Evolutionary conservation across 441 rosid species (phyloP).

Genomic region (Macaranga tanarius): DNA sequence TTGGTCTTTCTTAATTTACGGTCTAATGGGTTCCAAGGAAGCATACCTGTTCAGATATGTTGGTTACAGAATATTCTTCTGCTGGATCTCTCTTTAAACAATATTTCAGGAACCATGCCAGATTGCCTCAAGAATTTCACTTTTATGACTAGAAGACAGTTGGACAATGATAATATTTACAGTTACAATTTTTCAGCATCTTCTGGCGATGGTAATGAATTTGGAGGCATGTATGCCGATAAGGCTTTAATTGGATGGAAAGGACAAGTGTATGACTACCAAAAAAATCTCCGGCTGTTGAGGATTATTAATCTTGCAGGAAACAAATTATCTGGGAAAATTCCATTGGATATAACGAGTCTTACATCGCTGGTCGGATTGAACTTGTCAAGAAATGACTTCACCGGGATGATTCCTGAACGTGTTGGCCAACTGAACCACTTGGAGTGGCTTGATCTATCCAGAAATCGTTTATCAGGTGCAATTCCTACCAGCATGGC

Average conservation of each 20-base stretch:
- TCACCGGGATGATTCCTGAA: conserved; percentile 19
- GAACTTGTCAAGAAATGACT: conserved; percentile 31
- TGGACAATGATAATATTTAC: neutral
- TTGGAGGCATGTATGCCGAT: neutral
- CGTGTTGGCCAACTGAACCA: conserved; percentile 25
- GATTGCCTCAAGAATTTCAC: conserved; percentile 1
- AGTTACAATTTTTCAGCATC: neutral
- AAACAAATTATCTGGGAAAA: conserved; percentile 21
- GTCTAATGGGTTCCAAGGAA: conserved; percentile 23
- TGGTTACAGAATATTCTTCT: conserved; percentile 7
- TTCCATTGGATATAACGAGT: conserved; percentile 23
- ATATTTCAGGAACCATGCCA: conserved; percentile 19
- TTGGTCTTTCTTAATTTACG: conserved; percentile 22
- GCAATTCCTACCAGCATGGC: conserved; percentile 22
- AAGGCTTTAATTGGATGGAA: conserved; percentile 17
- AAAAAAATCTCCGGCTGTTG: conserved; percentile 5
- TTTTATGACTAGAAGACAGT: conserved; percentile 10
- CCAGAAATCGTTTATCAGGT: conserved; percentile 19
- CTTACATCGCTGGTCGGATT: conserved; percentile 16
- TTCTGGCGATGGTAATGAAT: neutral
- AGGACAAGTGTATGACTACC: conserved; percentile 17
- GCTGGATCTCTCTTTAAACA: conserved; percentile 22
- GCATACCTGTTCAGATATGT: conserved; percentile 17
- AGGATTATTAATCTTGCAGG: conserved; percentile 25
- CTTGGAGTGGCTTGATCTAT: conserved; percentile 30